These are phyloP conservation scores for Avena insularis DNA, from an alignment of 176 grass and related monocot genomes.

Conservation along the genomic window DNA sequence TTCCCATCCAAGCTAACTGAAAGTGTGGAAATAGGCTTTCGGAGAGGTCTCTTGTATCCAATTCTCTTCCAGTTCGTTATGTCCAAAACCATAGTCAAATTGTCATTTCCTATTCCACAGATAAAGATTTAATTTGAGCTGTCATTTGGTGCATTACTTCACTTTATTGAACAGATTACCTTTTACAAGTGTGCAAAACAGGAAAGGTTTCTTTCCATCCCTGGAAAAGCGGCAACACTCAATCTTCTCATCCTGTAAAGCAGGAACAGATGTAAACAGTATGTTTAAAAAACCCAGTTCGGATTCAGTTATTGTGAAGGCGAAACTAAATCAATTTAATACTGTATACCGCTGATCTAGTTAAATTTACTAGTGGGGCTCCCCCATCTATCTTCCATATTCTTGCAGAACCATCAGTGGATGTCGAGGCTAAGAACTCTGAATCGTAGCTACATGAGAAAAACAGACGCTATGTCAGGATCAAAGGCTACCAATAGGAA, in stretches of 20 bases:
- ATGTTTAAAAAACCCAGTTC: slow-evolving; percentile 8
- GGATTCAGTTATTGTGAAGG: background rate
- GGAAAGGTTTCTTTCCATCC: slow-evolving; percentile 89
- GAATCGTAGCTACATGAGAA: slow-evolving; percentile 82
- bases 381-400: slow-evolving; percentile 90
- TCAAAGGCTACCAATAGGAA: background rate
- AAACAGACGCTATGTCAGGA: slow-evolving; percentile 27
- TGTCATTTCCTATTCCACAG: slow-evolving; percentile 54
- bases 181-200: slow-evolving; percentile 93
- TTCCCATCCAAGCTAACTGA: slow-evolving; percentile 94
- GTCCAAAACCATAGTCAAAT: slow-evolving; percentile 67
- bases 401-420: slow-evolving; percentile 89
- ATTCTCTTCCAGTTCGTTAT: slow-evolving; percentile 91
- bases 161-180: slow-evolving; percentile 55
- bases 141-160: background rate
- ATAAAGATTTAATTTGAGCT: slow-evolving; percentile 36
- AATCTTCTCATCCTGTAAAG: slow-evolving; percentile 86
- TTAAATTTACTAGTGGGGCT: slow-evolving; percentile 64
- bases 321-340: background rate
- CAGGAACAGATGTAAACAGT: background rate
- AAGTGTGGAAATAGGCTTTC: slow-evolving; percentile 73
- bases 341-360: slow-evolving; percentile 60
- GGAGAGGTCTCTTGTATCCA: slow-evolving; percentile 74
- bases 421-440: slow-evolving; percentile 77
- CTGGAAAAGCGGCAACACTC: slow-evolving; percentile 91